Conservation (phyloP, 2,329 filamentous ascomycete species). For the Arthrobotrys megalospora region DNA sequence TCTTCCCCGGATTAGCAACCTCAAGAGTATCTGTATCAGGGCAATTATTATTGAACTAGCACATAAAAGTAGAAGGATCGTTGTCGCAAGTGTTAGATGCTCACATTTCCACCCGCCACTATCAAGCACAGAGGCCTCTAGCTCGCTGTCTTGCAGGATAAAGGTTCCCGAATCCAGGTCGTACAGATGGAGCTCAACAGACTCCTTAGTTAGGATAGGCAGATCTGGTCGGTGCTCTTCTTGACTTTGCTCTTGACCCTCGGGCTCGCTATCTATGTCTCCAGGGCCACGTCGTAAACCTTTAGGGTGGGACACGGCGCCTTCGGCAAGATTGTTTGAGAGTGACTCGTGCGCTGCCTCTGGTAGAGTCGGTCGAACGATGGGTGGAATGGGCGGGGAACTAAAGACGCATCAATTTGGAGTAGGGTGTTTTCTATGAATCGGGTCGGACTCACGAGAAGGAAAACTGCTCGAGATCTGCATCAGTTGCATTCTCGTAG, state of each 20-base stretch:
- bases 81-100: background rate
- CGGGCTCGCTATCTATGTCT: conserved; percentile 63
- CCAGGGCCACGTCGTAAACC: conserved; percentile 63
- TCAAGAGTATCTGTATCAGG: conserved; percentile 25
- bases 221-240: conserved; percentile 74
- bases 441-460: conserved; percentile 71
- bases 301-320: background rate
- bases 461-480: conserved; percentile 85
- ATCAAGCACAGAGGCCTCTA: conserved; percentile 86
- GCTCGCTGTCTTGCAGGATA: conserved; percentile 80
- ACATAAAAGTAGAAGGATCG: background rate
- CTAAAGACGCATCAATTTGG: conserved; percentile 3
- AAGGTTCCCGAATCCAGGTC: conserved; percentile 91
- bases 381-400: conserved; percentile 31
- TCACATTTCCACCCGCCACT: conserved; percentile 85
- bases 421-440: background rate
- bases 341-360: background rate
- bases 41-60: background rate
- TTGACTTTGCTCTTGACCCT: conserved; percentile 1
- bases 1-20: conserved; percentile 70
- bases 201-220: conserved; percentile 81
- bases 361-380: conserved; percentile 14
- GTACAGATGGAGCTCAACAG: conserved; percentile 91
- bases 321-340: no score
- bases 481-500: conserved; percentile 83